phyloP scores from a whole-genome alignment of 169 alveolate species.

The Cryptosporidium sp. region DNA sequence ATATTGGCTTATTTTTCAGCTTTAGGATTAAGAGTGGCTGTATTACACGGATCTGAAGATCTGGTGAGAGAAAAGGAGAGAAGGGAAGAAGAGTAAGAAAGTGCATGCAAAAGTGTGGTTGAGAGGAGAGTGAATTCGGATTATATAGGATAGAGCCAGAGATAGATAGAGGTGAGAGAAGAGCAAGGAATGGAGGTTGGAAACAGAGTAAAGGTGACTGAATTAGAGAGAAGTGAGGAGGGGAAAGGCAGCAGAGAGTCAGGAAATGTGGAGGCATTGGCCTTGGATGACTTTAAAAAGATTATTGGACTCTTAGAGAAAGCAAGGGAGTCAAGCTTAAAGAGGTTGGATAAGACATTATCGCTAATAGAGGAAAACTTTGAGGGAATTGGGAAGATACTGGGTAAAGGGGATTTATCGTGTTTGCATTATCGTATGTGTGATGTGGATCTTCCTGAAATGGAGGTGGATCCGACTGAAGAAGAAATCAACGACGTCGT shows the following conservation, averaged over 20 bases:
- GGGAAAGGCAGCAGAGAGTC: not conserved
- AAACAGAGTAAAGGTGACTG: not conserved
- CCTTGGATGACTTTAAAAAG: not conserved
- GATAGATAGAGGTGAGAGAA: not conserved
- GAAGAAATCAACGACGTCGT: not conserved
- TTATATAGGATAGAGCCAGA: not conserved
- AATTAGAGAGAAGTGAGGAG: not conserved
- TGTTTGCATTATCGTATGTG: slow-evolving; percentile 41
- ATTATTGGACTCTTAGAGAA: not conserved
- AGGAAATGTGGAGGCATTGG: not conserved
- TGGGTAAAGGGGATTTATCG: not conserved
- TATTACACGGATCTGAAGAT: not conserved
- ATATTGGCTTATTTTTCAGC: not conserved
- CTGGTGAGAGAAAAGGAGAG: not conserved
- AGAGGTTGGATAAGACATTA: slow-evolving; percentile 21
- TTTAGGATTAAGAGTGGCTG: not conserved
- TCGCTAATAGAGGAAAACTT: slow-evolving; percentile 9
- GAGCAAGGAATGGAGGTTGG: too few relatives aligned
- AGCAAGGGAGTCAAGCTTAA: slow-evolving; percentile 27
- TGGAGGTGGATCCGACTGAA: slow-evolving; percentile 57
- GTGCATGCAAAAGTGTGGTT: slow-evolving; percentile 2
- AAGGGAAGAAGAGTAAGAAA: too few relatives aligned
- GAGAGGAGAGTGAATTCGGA: not conserved
- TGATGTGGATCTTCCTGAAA: slow-evolving; percentile 63
- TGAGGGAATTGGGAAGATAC: not conserved